phyloP scores from a whole-genome alignment of 371 early-diverging fungal species.

The Rhizopus microsporus region DNA sequence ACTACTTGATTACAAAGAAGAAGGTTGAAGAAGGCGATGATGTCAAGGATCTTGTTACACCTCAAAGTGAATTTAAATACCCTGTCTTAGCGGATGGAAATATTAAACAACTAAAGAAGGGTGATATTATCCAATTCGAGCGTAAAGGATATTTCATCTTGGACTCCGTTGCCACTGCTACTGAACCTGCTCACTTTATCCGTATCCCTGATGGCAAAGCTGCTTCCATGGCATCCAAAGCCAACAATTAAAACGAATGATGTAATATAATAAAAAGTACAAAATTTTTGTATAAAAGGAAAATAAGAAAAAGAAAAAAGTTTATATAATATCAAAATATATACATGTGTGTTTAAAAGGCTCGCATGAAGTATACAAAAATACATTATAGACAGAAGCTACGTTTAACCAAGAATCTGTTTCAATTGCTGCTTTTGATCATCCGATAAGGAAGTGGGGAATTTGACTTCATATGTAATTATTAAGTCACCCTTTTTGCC shows the following conservation, averaged over 20 bases:
- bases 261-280: no score
- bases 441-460: slow-evolving; percentile 74
- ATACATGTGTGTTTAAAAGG: no score
- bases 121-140: slow-evolving; percentile 98
- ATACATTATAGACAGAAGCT: no score
- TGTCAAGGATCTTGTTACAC: slow-evolving; percentile 84
- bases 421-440: slow-evolving; percentile 61
- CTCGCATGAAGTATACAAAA: no score
- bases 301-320: no score
- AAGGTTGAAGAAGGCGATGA: slow-evolving; percentile 96
- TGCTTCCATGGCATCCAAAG: slow-evolving; percentile 74
- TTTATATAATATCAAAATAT: no score
- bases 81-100: slow-evolving; percentile 74
- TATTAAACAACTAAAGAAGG: slow-evolving; percentile 55
- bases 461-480: slow-evolving; percentile 76
- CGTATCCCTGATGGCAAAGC: slow-evolving; percentile 94
- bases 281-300: no score
- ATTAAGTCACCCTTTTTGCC: slow-evolving; percentile 87
- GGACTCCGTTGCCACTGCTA: slow-evolving; percentile 66
- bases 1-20: slow-evolving; percentile 97
- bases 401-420: slow-evolving; percentile 17
- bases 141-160: slow-evolving; percentile 97
- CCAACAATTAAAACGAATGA: not conserved
- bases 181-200: slow-evolving; percentile 72
- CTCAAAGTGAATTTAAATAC: slow-evolving; percentile 83